A percentile compares a stretch with the other conserved stretches of the same genome.
Conservation (phyloP, 2,329 filamentous ascomycete genomes). For the Exophiala phaeomuriformis region DNA sequence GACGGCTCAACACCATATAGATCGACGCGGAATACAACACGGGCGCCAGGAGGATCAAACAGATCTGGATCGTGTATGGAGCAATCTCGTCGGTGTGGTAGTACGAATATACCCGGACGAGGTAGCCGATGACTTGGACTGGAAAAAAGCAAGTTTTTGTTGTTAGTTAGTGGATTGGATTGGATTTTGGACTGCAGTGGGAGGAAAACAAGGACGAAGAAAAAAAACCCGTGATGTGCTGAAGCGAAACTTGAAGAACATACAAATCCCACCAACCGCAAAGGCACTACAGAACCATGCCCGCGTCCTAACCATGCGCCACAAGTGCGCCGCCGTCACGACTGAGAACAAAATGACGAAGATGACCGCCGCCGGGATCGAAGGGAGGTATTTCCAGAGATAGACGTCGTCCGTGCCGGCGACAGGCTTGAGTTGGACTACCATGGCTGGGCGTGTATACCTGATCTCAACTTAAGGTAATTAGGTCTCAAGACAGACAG, state of each 20-base stretch:
- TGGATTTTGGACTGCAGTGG: too few relatives aligned
- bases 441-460: too few relatives aligned
- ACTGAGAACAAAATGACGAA: constrained; percentile 30
- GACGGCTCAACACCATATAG: constrained; percentile 42
- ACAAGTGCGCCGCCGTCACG: constrained; percentile 27
- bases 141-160: background rate
- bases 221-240: background rate
- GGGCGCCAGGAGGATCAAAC: constrained; percentile 41
- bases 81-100: constrained; percentile 2
- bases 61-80: constrained; percentile 31
- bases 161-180: constrained; percentile 2
- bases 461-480: too few relatives aligned
- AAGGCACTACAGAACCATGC: constrained; percentile 34
- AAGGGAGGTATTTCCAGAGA: constrained; percentile 29
- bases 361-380: constrained; percentile 25
- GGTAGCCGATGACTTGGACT: constrained; percentile 37
- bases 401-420: background rate
- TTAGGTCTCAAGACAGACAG: too few relatives aligned
- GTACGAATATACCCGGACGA: constrained; percentile 27
- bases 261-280: constrained; percentile 35
- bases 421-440: too few relatives aligned
- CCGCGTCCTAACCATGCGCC: constrained; percentile 28
- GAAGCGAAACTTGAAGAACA: constrained; percentile 7
- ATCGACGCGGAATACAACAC: constrained; percentile 43
- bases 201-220: background rate